Evolutionary conservation across 1,284 basidiomycete species (phyloP), one percentile per base, ranked within the genome.

Genomic region (Cryptococcus floricola): DNA sequence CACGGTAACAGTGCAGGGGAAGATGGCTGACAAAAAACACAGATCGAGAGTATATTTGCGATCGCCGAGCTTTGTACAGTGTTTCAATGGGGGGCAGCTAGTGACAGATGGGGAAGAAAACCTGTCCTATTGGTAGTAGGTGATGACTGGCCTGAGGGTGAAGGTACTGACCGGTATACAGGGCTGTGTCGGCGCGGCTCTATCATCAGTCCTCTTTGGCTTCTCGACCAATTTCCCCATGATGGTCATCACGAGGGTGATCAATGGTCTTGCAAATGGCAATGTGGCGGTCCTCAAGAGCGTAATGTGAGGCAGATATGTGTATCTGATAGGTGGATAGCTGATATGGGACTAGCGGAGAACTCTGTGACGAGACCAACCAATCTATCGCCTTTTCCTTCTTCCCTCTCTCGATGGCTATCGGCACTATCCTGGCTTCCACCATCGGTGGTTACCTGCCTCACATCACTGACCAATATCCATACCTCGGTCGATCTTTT

Each of bases 31-130:
- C 39, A 43, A 13, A 43, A 43, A 38, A 27, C 14, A 9, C 37
- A 71, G 68, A 64, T 71, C 49, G 69, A 71, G 61, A 66, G 64
- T 18, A 54, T 73, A 12, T 73, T 73, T 52, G 66, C 69, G 4
- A 52, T 73, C 16, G 60, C 67, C 1, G 66, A 73, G 48, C 59
- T 73, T 7, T 47, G 64, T n/a, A 73, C 70, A 1, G 65, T 73
- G 27, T 73, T 69, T 52, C 65, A 68, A 50, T 73, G 69, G 71
- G 71, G 71, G 7, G 44, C 58, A 25, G 48, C 68, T 27, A 65
- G 62, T 38, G 71, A 73, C 52, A 39, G 62, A 19, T 66, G 66
- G 18, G 71, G 71, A 1, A 52, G 71, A 27, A 73, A 73, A 50
- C 71, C 71, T 1, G 67, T 73, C 0, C 52, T 73, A 10, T 56